phyloP scores from a whole-genome alignment of 495 filamentous ascomycete genomes.

The Elasticomyces elasticus region DNA sequence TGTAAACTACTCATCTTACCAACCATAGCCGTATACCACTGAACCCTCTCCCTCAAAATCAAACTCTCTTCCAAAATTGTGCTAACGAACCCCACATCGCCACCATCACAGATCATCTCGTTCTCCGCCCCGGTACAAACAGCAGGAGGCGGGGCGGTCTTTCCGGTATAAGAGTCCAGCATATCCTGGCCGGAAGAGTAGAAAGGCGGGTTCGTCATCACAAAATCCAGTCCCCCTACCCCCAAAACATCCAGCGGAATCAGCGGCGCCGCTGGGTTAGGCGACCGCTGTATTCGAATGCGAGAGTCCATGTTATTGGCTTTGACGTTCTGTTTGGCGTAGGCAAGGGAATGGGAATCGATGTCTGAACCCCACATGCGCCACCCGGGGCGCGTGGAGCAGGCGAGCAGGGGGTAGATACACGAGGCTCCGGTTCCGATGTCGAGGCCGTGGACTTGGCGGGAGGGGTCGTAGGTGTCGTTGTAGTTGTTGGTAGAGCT shows the following conservation, averaged over 20 bases:
- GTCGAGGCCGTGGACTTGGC: constrained; percentile 64
- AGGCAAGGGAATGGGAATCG: constrained; percentile 59
- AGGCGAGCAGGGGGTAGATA: constrained; percentile 86
- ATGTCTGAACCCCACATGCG: constrained; percentile 48
- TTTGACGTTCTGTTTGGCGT: constrained; percentile 52
- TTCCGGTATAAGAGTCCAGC: constrained; percentile 44
- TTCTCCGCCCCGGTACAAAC: constrained; percentile 70
- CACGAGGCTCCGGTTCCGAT: constrained; percentile 86
- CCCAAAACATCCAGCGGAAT: constrained; percentile 49
- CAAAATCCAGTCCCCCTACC: constrained; percentile 62
- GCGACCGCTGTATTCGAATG: constrained; percentile 52
- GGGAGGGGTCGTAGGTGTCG: constrained; percentile 46
- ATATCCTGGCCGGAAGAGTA: constrained; percentile 67
- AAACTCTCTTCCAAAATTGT: constrained; percentile 69
- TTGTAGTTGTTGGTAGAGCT: constrained; percentile 37
- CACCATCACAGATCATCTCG: constrained; percentile 82
- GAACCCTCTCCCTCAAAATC: constrained; percentile 46
- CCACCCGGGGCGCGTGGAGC: constrained; percentile 56
- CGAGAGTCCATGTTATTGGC: constrained; percentile 54
- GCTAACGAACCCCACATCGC: constrained; percentile 70
- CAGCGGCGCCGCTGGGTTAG: constrained; percentile 39
- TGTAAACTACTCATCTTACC: constrained; percentile 70
- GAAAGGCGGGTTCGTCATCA: constrained; percentile 93
- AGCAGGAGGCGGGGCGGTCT: constrained; percentile 58
- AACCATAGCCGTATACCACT: constrained; percentile 89